Base-by-base conservation (phyloP, 2,329 filamentous ascomycete species). In the Aspergillus tanneri region DNA sequence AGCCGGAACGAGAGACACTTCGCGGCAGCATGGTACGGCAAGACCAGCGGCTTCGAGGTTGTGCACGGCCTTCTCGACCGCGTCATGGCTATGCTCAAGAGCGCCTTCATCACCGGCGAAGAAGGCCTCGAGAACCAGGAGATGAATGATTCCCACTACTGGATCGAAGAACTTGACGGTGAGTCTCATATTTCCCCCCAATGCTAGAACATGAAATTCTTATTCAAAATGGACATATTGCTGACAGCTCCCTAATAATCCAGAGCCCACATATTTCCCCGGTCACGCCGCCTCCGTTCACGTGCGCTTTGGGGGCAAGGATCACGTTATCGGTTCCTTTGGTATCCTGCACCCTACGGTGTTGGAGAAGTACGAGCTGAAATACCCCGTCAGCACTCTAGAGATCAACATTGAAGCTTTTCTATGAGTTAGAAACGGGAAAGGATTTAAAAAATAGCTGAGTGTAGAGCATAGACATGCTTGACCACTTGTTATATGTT, bases 331-430 rank as follows among this genome's bases (percentile, higher is more conserved):
- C 62, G 93, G 93, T 63, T 84, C 88, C 69, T 93, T 99, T 66
- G 93, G 93, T 62, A 92, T 99, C 59, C 72, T 99, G 66, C 92
- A 99, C 72, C 95, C 93, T 35, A 86, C 84, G 5, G 93, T 97
- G 56, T 76, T 97, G 63, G 90, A 96, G 68, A 93, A 95, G 64
- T 96, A 93, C 72, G 91, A 95, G 62, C 78, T 96, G 65, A 89
- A 83, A 81, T 90, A 91, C 77, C 92, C 93, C 34, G 90, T 95
- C 61, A 96, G 90, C 74, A 90, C 89, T 35, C 74, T 99, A 59
- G 93, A 99, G 77, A 81, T 99, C 68, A 96, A 97, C 72, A 82
- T 97, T 24, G 92, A 97, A 73, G 83, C 88, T 58, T 95, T 99
- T 80, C 77, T 96, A 74, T 96, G 57, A 67, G 53, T 28, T 14